Percentiles rank a stretch among this genome's conserved stretches.
Evolutionary conservation across 2,329 filamentous ascomycete genomes (phyloP).

Genomic region (Diaporthe destruens): DNA sequence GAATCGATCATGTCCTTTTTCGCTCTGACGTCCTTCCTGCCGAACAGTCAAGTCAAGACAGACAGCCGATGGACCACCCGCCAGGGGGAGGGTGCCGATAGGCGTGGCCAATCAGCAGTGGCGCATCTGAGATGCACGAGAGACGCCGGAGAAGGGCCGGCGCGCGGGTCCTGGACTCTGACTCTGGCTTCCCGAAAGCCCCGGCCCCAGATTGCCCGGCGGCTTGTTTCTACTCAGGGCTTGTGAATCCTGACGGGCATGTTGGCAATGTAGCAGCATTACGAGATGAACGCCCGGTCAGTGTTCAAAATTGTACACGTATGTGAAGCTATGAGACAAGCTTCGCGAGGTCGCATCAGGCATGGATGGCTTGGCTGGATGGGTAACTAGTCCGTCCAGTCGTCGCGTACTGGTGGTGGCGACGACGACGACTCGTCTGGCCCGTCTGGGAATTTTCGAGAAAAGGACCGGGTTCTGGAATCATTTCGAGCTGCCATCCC

Average conservation of each 20-base stretch:
- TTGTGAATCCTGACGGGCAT: too few species aligned
- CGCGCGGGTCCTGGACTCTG: slow-evolving; percentile 11
- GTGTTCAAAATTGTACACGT: too few species aligned
- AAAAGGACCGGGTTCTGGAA: slow-evolving; percentile 25
- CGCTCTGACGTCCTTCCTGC: slow-evolving; percentile 13
- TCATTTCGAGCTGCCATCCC: slow-evolving; percentile 18
- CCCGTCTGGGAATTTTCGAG: background rate
- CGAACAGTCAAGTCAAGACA: slow-evolving; percentile 8
- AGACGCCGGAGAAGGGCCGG: slow-evolving; percentile 43
- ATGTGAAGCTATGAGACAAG: background rate
- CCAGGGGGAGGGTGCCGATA: slow-evolving; percentile 28
- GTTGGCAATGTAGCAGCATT: background rate
- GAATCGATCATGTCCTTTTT: background rate
- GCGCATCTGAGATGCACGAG: slow-evolving; percentile 24
- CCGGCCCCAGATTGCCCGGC: slow-evolving; percentile 22
- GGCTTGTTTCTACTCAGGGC: background rate
- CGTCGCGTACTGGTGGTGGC: slow-evolving; percentile 22
- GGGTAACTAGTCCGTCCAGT: slow-evolving; percentile 13
- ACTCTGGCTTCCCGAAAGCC: slow-evolving; percentile 33
- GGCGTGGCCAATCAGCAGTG: slow-evolving; percentile 37
- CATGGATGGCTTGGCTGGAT: slow-evolving; percentile 5
- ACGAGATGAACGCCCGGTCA: background rate
- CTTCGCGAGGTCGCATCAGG: background rate
- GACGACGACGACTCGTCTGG: background rate
- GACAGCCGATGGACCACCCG: slow-evolving; percentile 8